Percentiles rank a stretch among this genome's conserved stretches.
Conservation (phyloP, 176 grass and related monocot genomes). For the Thalia dealbata region DNA sequence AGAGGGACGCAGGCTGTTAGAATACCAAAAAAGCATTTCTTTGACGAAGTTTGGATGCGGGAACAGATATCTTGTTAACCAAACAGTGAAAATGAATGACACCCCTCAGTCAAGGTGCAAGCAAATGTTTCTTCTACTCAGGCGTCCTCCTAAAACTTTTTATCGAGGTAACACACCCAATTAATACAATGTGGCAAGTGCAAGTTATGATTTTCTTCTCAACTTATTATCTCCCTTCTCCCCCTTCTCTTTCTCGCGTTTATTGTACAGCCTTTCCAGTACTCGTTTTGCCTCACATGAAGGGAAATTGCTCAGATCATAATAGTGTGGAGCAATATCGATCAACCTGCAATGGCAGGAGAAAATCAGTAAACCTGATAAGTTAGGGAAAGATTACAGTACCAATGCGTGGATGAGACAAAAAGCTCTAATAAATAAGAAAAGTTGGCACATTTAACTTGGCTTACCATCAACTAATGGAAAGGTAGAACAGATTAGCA, state of each 20-base stretch:
- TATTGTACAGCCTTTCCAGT: constrained; percentile 12
- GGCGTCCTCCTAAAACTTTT: background rate
- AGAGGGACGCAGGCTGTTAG: no score
- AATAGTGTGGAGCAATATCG: constrained; percentile 34
- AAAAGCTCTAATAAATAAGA: no score
- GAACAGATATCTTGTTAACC: no score
- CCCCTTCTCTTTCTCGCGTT: constrained; percentile 5
- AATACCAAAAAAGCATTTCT: no score
- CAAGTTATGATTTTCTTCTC: background rate
- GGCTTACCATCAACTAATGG: no score
- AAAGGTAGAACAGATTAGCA: no score
- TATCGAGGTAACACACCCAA: background rate
- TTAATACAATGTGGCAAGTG: background rate
- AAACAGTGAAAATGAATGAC: no score
- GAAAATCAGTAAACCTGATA: background rate
- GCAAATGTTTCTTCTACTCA: background rate
- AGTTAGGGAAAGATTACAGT: no score
- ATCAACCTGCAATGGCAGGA: constrained; percentile 44
- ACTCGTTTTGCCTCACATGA: constrained; percentile 18
- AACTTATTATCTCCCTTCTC: background rate
- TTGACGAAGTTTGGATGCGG: no score
- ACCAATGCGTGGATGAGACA: no score
- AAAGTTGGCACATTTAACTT: no score
- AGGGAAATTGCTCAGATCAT: constrained; percentile 18
- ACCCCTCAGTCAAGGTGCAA: no score